Conservation (phyloP, 225 moss, liverwort and hornwort genomes). For the Physcomitrium patens region DNA sequence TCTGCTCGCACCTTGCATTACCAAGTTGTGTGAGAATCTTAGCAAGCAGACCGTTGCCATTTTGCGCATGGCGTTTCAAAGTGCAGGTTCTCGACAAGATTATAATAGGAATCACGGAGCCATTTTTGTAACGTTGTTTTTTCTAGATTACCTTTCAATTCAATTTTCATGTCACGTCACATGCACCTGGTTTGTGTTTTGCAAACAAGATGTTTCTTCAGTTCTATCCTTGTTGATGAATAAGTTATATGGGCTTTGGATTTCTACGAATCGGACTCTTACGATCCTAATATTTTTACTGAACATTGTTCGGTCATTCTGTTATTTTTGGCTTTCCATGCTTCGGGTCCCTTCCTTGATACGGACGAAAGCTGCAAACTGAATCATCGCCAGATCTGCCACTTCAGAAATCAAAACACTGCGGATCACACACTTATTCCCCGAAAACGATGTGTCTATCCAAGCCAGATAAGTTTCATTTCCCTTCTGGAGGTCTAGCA, state of each 20-base stretch:
- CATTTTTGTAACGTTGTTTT: not conserved
- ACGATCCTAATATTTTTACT: too few relatives aligned
- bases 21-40: slow-evolving; percentile 92
- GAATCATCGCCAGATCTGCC: too few relatives aligned
- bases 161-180: slow-evolving; percentile 3
- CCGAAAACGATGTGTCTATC: too few relatives aligned
- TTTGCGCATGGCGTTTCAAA: slow-evolving; percentile 81
- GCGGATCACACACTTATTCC: too few relatives aligned
- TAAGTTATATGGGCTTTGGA: not conserved
- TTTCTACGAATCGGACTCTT: too few relatives aligned
- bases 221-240: slow-evolving; percentile 1
- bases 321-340: too few relatives aligned
- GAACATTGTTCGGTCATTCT: too few relatives aligned
- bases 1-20: slow-evolving; percentile 4
- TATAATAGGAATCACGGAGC: slow-evolving; percentile 18
- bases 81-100: slow-evolving; percentile 54
- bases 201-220: not conserved
- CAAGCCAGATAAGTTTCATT: too few relatives aligned
- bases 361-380: too few relatives aligned
- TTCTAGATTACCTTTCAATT: slow-evolving; percentile 8
- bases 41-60: slow-evolving; percentile 81
- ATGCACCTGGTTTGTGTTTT: slow-evolving; percentile 20
- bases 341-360: too few relatives aligned
- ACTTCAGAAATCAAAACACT: too few relatives aligned
- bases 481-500: too few relatives aligned